Evolutionary conservation across 495 filamentous ascomycete species (phyloP), one percentile per base, ranked within the genome.

Genomic region (Pyrenula massariospora): DNA sequence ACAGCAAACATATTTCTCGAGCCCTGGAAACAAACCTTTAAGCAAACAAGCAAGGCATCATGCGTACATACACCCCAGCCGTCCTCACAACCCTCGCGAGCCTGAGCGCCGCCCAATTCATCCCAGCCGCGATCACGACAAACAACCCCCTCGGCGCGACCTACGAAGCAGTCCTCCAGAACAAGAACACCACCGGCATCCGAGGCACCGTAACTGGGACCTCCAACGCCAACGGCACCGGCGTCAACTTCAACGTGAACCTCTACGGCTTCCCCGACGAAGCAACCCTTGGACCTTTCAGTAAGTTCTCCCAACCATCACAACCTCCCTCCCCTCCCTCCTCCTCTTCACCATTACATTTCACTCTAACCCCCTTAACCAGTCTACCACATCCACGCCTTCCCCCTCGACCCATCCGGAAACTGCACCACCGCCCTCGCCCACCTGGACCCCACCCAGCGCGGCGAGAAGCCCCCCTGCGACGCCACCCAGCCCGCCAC

Each of bases 341-440:
- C n/a, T n/a, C n/a, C n/a, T n/a, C n/a, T n/a, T n/a, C n/a, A n/a
- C n/a, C n/a, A n/a, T 55, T 31, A 5, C 22, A 31, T 54, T 48
- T 11, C 36, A 11, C 10, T 50, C 15, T 52, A 22, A 36, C 19
- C 54, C 19, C 21, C 52, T 21, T 20, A 8, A 10, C 22, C 58
- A 88, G 86, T 77, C 24, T 93, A 91, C 73, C 87, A 91, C 62
- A 74, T 93, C 61, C 87, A 91, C 70, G 83, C 81, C 57, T 68
- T 72, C 52, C 85, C 88, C 11, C 84, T 91, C 36, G 80, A 83
- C 0, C 67, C 71, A 21, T 67, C 81, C 61, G 88, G 88, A 57
- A 90, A 87, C 75, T 93, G 88, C 74, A 85, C 81, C 48, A 75
- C 66, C 5, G 84, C 87, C 15, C 65, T 79, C 11, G 84, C 75